Conservation (phyloP, 768 basidiomycete species). For the Leucocoprinus birnbaumii region DNA sequence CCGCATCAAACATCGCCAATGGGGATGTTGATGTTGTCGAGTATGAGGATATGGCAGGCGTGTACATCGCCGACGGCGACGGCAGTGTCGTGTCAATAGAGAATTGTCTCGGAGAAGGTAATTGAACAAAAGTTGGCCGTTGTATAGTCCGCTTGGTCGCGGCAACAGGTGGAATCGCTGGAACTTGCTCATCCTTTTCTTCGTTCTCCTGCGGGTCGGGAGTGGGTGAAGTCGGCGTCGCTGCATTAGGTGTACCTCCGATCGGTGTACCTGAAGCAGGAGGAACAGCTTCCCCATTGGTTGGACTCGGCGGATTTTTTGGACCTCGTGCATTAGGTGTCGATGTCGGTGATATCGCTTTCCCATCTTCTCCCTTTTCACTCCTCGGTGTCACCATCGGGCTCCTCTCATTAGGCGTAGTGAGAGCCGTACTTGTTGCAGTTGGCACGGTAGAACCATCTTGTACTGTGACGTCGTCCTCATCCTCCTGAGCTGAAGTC, state of each 20-base stretch:
- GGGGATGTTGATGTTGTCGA: slow-evolving; percentile 24
- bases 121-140: slow-evolving; percentile 36
- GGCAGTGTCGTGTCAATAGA: slow-evolving; percentile 23
- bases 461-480: slow-evolving; percentile 5
- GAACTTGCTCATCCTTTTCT: not conserved
- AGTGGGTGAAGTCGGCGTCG: no score
- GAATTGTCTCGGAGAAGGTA: slow-evolving; percentile 33
- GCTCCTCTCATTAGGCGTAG: slow-evolving; percentile 2
- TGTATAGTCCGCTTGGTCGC: slow-evolving; percentile 4
- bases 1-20: slow-evolving; percentile 35
- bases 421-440: not conserved
- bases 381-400: slow-evolving; percentile 1
- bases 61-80: slow-evolving; percentile 11
- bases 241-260: no score
- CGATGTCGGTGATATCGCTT: not conserved
- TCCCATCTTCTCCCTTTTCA: slow-evolving; percentile 6
- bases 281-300: not conserved
- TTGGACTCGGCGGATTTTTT: not conserved
- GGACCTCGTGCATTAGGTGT: not conserved
- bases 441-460: slow-evolving; percentile 3
- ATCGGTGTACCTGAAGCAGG: not conserved
- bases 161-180: not conserved
- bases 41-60: slow-evolving; percentile 20
- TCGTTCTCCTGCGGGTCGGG: not conserved
- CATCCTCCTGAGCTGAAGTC: slow-evolving; percentile 1